phyloP scores from a whole-genome alignment of 345 rosid species.

The Lenwebbia sp. region DNA sequence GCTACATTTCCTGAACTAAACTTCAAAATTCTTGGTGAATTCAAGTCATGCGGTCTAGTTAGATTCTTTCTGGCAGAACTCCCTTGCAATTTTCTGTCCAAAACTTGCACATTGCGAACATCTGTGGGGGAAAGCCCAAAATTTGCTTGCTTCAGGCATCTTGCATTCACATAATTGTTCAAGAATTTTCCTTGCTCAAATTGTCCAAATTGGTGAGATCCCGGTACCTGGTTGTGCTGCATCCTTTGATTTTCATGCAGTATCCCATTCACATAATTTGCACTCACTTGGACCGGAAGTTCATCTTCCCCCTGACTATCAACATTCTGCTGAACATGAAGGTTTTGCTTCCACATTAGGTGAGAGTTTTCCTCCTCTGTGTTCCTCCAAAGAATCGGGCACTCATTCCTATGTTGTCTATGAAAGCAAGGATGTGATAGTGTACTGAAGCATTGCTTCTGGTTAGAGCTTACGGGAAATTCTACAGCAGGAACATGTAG shows the following conservation, averaged over 20 bases:
- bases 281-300: conserved; percentile 22
- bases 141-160: conserved; percentile 24
- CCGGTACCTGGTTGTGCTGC: conserved; percentile 30
- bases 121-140: conserved; percentile 12
- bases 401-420: conserved; percentile 22
- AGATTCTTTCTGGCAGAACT: conserved; percentile 52
- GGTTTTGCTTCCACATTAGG: conserved; percentile 27
- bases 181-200: conserved; percentile 36
- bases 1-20: conserved; percentile 34
- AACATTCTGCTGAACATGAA: conserved; percentile 33
- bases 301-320: conserved; percentile 26
- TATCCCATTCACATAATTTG: conserved; percentile 13
- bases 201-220: conserved; percentile 26
- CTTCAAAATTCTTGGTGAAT: conserved; percentile 35
- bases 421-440: conserved; percentile 32
- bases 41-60: conserved; percentile 46
- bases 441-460: conserved; percentile 35
- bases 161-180: conserved; percentile 20
- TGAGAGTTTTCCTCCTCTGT: conserved; percentile 38
- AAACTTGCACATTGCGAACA: conserved; percentile 8
- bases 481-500: conserved; percentile 27
- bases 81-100: conserved; percentile 28
- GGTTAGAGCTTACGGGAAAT: conserved; percentile 27
- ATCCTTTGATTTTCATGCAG: conserved; percentile 20
- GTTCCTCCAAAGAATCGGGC: conserved; percentile 34